Conservation (phyloP, 1,284 basidiomycete genomes). For the Ganoderma resinaceum region DNA sequence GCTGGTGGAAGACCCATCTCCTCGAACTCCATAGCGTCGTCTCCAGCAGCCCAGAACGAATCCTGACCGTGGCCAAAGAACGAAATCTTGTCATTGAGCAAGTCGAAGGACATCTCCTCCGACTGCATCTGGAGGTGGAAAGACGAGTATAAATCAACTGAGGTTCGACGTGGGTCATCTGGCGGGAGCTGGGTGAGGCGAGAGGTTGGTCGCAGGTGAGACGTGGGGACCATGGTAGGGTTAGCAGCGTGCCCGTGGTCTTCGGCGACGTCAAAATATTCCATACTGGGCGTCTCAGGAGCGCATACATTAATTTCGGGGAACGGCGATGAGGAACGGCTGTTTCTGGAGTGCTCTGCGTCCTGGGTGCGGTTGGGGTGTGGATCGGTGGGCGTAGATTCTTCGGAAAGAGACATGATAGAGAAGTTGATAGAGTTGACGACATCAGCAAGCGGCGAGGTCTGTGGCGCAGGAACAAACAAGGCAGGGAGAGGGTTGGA, state of each 20-base stretch:
- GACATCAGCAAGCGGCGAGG: slow-evolving; percentile 44
- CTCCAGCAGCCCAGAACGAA: slow-evolving; percentile 40
- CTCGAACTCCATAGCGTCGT: slow-evolving; percentile 32
- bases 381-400: slow-evolving; percentile 8
- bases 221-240: slow-evolving; percentile 4
- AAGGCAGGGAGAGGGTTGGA: slow-evolving; percentile 14
- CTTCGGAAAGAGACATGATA: slow-evolving; percentile 26
- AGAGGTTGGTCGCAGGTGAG: slow-evolving; percentile 25
- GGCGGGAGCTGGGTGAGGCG: slow-evolving; percentile 27
- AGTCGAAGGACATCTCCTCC: slow-evolving; percentile 64
- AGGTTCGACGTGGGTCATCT: slow-evolving; percentile 50
- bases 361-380: neutral
- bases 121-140: slow-evolving; percentile 63
- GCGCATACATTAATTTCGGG: slow-evolving; percentile 35
- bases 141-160: slow-evolving; percentile 64
- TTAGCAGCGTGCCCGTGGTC: neutral
- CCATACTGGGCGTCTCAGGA: slow-evolving; percentile 25
- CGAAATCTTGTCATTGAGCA: slow-evolving; percentile 69
- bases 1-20: slow-evolving; percentile 20
- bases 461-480: slow-evolving; percentile 36
- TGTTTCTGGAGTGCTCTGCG: slow-evolving; percentile 9
- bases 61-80: slow-evolving; percentile 51
- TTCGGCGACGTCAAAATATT: slow-evolving; percentile 19
- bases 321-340: slow-evolving; percentile 23
- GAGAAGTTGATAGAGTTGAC: slow-evolving; percentile 45